These are phyloP conservation scores for Nitzschia sp. DNA, from an alignment of 108 stramenopile genomes.

Conservation along the genomic window DNA sequence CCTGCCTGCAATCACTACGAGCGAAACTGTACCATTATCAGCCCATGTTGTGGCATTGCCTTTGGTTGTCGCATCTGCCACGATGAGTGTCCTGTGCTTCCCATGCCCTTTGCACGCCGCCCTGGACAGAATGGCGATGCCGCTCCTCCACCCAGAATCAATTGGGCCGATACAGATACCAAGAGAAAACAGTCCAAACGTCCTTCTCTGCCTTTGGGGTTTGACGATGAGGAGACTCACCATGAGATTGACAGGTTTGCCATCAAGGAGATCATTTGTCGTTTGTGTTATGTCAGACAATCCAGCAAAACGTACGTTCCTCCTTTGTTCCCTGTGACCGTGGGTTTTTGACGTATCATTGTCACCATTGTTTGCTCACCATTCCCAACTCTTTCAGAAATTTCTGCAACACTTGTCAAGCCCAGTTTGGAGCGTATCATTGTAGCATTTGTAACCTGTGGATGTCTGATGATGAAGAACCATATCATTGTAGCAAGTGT, in stretches of 20 bases:
- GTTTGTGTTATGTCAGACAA: conserved; percentile 74
- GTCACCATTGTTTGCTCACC: neutral
- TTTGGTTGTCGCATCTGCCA: conserved; percentile 87
- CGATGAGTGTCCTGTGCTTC: conserved; percentile 64
- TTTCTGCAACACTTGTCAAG: conserved; percentile 61
- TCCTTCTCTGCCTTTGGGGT: conserved; percentile 34
- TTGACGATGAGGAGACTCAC: conserved; percentile 67
- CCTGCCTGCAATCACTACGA: conserved; percentile 74
- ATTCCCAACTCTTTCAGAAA: conserved; percentile 42
- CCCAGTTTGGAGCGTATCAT: conserved; percentile 78
- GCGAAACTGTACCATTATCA: conserved; percentile 74
- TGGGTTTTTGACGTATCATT: neutral
- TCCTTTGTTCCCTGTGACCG: neutral
- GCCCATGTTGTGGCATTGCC: conserved; percentile 77
- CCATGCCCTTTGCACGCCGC: conserved; percentile 31
- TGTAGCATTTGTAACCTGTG: conserved; percentile 83
- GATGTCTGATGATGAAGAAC: conserved; percentile 77
- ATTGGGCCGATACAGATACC: conserved; percentile 19
- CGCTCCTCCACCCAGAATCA: conserved; percentile 4
- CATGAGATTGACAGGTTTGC: conserved; percentile 81
- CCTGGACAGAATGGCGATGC: conserved; percentile 2
- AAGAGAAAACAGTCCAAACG: conserved; percentile 35
- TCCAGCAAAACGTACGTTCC: conserved; percentile 74
- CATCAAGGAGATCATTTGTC: conserved; percentile 75
- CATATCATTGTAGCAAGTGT: conserved; percentile 79